Conservation (phyloP, 2,329 filamentous ascomycete species). For the Trichoderma polysporum region DNA sequence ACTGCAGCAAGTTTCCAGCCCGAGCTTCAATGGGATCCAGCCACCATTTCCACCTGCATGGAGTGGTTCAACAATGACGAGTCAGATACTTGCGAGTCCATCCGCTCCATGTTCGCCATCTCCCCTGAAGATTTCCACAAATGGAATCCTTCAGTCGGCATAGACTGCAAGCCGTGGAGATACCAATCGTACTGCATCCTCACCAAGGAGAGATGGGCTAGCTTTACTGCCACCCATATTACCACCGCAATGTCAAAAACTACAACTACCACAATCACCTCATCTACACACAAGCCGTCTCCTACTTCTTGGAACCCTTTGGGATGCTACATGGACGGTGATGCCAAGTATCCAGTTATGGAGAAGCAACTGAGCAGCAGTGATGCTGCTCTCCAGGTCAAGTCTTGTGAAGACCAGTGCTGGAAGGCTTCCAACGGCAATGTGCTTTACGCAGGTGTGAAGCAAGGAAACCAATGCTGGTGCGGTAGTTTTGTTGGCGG, state of each 20-base stretch:
- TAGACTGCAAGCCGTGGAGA: constrained; percentile 20
- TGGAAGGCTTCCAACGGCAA: constrained; percentile 13
- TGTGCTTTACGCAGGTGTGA: constrained; percentile 19
- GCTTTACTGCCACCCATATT: not conserved
- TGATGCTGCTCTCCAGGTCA: not conserved
- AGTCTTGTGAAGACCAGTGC: constrained; percentile 12
- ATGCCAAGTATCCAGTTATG: constrained; percentile 2
- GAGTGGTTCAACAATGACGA: constrained; percentile 11
- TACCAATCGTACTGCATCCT: constrained; percentile 20
- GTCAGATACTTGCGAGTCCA: not conserved
- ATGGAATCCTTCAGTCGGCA: constrained; percentile 22
- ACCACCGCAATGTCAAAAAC: not conserved
- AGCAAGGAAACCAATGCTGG: constrained; percentile 26
- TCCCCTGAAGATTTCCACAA: constrained; percentile 13
- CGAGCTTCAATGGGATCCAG: too few species aligned
- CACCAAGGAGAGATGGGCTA: constrained; percentile 11
- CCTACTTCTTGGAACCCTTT: constrained; percentile 17
- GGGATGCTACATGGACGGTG: constrained; percentile 19
- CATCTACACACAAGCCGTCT: constrained; percentile 7
- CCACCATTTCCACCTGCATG: constrained; percentile 5
- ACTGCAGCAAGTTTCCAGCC: too few species aligned
- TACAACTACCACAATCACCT: not conserved
- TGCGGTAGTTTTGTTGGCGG: constrained; percentile 24
- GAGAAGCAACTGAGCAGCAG: not conserved
- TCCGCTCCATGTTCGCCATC: not conserved